Evolutionary conservation across 2,329 filamentous ascomycete genomes (phyloP), one percentile per base, ranked within the genome.

Genomic region (Berkeleyomyces basicola): DNA sequence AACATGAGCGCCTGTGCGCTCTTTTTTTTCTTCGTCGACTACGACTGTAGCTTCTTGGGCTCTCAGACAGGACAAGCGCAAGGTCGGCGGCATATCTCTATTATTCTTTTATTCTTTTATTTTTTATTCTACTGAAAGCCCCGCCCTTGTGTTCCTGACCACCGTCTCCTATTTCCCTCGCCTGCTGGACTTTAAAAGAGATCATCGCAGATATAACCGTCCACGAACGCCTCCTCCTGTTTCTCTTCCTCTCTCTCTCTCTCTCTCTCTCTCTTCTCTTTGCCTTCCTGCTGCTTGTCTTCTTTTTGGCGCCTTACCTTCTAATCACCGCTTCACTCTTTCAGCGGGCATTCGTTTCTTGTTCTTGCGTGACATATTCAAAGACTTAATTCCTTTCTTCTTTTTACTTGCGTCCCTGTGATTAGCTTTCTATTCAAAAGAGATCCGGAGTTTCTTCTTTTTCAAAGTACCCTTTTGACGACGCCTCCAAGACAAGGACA

Each of bases 291-390:
- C 23, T 43, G 36, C 37, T 57, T 49, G 42, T 64, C 70, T 69
- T 72, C 71, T 71, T 70, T 68, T 67, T 55, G 51, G 51, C 51
- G 33, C 51, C 51, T 55, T 39, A 55, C 33, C 3, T 70, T 66
- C 67, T 68, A 66, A 78, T 74, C 71, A 85, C 85, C 85, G 85
- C 85, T 88, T 88, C 86, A 89, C 84, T 89, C 88, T 74, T 90
- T 91, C 77, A 90, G 87, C 87, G 87, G 87, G 82, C 85, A 84
- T 78, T 88, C 84, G 76, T 87, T 86, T 73, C 70, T 63, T 16
- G 42, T 37, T 47, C 55, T 44, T 59, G 57, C 42, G 39, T 59
- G 57, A 59, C 44, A 58, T 64, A 57, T 46, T 37, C 42, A 59
- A 59, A 44, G 43, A 36, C 47, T 61, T 49, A 42, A 40, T 61